Evolutionary conservation across 352 stramenopile genomes (phyloP).

Genomic region (Globisporangium viniferum): DNA sequence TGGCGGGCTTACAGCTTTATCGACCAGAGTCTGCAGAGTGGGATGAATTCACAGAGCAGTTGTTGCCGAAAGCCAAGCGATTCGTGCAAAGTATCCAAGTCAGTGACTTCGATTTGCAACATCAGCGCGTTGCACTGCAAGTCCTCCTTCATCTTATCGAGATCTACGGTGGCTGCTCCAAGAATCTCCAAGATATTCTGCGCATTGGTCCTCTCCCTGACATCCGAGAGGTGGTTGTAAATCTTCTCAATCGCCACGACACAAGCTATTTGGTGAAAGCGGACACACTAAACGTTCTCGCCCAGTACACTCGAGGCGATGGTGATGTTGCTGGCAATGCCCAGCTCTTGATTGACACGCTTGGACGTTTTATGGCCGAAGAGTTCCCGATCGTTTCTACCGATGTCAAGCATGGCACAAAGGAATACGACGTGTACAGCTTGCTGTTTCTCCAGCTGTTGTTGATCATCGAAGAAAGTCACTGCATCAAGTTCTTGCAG

Average conservation of each 20-base stretch:
- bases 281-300: constrained; percentile 46
- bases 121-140: constrained; percentile 39
- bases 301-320: constrained; percentile 26
- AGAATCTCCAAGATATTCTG: constrained; percentile 23
- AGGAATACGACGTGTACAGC: constrained; percentile 63
- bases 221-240: constrained; percentile 32
- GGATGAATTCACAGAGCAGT: constrained; percentile 45
- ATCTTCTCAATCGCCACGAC: constrained; percentile 33
- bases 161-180: constrained; percentile 38
- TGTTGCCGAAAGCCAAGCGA: constrained; percentile 38
- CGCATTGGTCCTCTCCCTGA: constrained; percentile 34
- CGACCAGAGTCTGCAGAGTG: constrained; percentile 30
- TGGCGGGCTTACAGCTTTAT: constrained; percentile 35
- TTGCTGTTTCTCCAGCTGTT: constrained; percentile 55
- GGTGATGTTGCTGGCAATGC: constrained; percentile 7
- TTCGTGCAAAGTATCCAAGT: constrained; percentile 33
- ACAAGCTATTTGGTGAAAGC: constrained; percentile 60
- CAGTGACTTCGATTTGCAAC: constrained; percentile 26
- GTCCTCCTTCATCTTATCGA: constrained; percentile 40
- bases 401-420: constrained; percentile 56
- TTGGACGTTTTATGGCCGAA: constrained; percentile 56
- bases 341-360: constrained; percentile 25
- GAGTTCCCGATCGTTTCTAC: constrained; percentile 77
- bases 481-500: constrained; percentile 38
- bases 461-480: constrained; percentile 50